Conservation (phyloP, 306 rosid genomes). For the Cicer pinnatifidum region DNA sequence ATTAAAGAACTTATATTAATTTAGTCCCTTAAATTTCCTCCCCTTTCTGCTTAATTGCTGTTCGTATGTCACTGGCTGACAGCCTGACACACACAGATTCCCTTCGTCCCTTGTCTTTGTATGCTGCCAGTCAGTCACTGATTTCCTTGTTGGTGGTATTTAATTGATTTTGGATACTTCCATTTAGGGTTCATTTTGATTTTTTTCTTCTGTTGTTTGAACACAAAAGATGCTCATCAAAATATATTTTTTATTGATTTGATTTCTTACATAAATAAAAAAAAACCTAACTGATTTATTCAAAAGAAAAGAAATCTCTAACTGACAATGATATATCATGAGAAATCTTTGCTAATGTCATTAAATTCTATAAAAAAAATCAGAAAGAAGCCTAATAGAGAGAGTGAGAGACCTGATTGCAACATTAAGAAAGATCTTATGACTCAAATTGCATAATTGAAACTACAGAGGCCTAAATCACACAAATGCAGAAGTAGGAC, state of each 20-base stretch:
- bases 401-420: background rate
- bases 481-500: background rate
- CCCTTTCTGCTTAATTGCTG: background rate
- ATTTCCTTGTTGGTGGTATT: background rate
- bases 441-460: background rate
- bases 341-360: background rate
- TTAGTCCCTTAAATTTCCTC: background rate
- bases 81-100: background rate
- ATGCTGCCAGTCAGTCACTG: background rate
- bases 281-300: background rate
- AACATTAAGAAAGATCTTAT: background rate
- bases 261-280: background rate
- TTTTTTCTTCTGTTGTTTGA: background rate
- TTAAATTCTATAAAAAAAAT: slow-evolving; percentile 8
- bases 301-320: background rate
- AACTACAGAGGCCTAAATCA: background rate
- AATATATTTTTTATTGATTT: background rate
- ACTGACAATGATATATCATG: background rate
- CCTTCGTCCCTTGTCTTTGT: background rate
- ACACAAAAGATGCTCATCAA: background rate
- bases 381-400: background rate
- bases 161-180: slow-evolving; percentile 1
- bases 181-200: background rate
- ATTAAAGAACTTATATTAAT: background rate
- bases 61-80: background rate